Conservation (phyloP, 1,284 basidiomycete genomes). For the Ceratobasidium sp. region DNA sequence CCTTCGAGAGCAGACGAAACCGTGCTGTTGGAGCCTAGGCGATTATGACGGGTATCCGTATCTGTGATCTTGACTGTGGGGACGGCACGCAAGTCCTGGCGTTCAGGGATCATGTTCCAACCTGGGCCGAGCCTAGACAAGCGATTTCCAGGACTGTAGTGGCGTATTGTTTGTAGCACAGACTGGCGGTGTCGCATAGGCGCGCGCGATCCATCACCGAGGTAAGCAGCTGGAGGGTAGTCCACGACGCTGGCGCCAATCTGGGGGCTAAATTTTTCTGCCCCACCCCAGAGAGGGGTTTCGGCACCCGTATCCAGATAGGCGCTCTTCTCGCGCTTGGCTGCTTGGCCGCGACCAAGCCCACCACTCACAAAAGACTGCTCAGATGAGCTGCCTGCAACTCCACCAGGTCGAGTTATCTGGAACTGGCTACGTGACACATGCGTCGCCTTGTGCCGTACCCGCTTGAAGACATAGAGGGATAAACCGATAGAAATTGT, state of each 20-base stretch:
- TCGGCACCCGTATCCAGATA: slow-evolving; percentile 2
- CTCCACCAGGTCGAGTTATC: slow-evolving; percentile 10
- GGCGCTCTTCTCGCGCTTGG: slow-evolving; percentile 19
- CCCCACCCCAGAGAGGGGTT: slow-evolving; percentile 40
- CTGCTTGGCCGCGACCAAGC: not conserved
- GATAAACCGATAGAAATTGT: slow-evolving; percentile 17
- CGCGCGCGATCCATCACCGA: slow-evolving; percentile 5
- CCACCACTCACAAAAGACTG: slow-evolving; percentile 42
- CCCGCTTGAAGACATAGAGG: slow-evolving; percentile 31
- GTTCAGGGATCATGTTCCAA: slow-evolving; percentile 21
- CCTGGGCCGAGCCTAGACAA: slow-evolving; percentile 28
- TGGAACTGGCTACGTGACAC: slow-evolving; percentile 42
- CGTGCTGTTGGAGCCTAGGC: slow-evolving; percentile 26
- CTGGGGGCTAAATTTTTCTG: slow-evolving; percentile 41
- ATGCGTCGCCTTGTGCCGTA: slow-evolving; percentile 33
- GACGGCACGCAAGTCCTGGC: not conserved
- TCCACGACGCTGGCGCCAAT: slow-evolving; percentile 3
- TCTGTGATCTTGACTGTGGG: slow-evolving; percentile 39
- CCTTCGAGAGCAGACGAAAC: slow-evolving; percentile 21
- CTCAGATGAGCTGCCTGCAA: slow-evolving; percentile 35
- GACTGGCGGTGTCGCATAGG: slow-evolving; percentile 28
- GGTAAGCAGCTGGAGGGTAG: slow-evolving; percentile 27
- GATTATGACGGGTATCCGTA: slow-evolving; percentile 33
- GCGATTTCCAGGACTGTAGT: slow-evolving; percentile 19
- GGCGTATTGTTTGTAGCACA: slow-evolving; percentile 22